Evolutionary conservation across 1,284 basidiomycete genomes (phyloP), one percentile per base, ranked within the genome.

Genomic region (Melampsora americana): DNA sequence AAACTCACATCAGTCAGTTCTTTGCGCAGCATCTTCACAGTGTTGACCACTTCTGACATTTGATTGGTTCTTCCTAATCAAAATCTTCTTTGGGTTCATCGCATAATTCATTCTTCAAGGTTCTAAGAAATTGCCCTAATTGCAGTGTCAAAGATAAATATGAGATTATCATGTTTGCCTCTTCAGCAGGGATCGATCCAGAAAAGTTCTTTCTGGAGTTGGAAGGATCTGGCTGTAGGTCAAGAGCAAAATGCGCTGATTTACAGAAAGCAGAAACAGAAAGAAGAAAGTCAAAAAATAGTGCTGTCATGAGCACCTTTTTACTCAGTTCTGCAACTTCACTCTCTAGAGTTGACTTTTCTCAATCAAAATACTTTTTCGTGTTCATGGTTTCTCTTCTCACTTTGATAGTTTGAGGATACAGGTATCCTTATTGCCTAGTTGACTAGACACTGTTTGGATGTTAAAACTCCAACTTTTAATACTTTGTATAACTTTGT

Each of bases 131-230:
- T 5, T 53, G 50, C 14, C 18, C 23, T 53, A 53, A 53, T 12
- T 53, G 50, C 50, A 53, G 50, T 53, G 50, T 53, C 14, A 18
- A 53, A 53, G 50, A 53, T 20, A 53, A 53, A 23, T 53, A 53
- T 12, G 18, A 53, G 3, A 5, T 53, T 3, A 53, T 53, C 16
- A 53, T 53, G 16, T 53, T 53, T 53, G 50, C 50, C 16, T 18
- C 50, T 20, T 18, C 18, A 16, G 5, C 50, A 18, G 50, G 50
- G 14, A 20, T 53, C 14, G 50, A 53, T 53, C 50, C 50, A 53
- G 50, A 53, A 16, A 53, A 23, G 16, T 18, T 23, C 18, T 23
- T 53, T 18, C 14, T 18, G 18, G 50, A 53, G 23, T 16, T 53
- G 14, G 50, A 53, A 53, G 50, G 50, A 53, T 53, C 50, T 5